phyloP scores from a whole-genome alignment of 495 filamentous ascomycete species.

The Achaetomiella virescens region DNA sequence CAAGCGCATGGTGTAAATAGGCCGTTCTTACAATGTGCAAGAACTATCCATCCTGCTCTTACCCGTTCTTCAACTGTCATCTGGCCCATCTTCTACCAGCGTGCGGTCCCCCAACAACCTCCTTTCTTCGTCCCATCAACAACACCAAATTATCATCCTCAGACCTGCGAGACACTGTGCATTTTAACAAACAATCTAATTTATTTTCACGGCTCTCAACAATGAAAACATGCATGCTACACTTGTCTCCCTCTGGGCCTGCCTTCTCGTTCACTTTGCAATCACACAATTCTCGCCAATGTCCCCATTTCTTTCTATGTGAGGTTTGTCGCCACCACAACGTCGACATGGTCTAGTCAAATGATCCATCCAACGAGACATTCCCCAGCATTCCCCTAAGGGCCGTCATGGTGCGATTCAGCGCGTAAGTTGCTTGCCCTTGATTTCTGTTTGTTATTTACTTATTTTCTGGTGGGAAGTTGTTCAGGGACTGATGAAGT shows the following conservation, averaged over 20 bases:
- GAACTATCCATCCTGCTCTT: too few species aligned
- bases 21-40: too few species aligned
- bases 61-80: background rate
- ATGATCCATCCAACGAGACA: background rate
- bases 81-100: background rate
- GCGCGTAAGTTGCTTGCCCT: conserved; percentile 1
- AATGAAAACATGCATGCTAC: background rate
- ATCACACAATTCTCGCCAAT: background rate
- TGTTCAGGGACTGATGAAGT: too few species aligned
- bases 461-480: background rate
- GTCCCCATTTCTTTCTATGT: background rate
- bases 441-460: background rate
- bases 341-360: too few species aligned
- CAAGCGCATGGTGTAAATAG: too few species aligned
- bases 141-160: background rate
- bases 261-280: background rate
- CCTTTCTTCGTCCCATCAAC: conserved; percentile 2
- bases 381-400: background rate
- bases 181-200: background rate
- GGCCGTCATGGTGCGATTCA: background rate
- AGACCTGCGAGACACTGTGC: background rate
- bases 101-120: background rate
- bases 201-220: background rate
- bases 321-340: too few species aligned
- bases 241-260: background rate